Conservation (phyloP, 1,139 yeast species). For the Blastobotrys elegans region DNA sequence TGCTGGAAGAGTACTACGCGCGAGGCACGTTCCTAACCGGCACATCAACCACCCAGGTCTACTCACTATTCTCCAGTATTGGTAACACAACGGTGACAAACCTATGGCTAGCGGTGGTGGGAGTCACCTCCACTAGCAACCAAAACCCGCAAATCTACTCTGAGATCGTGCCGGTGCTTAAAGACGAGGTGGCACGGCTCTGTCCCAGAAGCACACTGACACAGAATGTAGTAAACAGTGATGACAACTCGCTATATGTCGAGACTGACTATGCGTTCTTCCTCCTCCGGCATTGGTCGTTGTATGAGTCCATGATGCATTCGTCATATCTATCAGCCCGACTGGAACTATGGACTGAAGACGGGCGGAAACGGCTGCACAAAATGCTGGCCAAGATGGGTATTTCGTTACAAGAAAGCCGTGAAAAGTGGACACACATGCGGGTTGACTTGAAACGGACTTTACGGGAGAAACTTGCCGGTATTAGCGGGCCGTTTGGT, state of each 20-base stretch:
- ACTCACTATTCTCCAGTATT: slow-evolving; percentile 70
- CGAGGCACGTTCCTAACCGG: slow-evolving; percentile 78
- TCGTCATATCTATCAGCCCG: slow-evolving; percentile 88
- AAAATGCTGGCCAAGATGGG: slow-evolving; percentile 97
- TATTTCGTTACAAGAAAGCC: slow-evolving; percentile 78
- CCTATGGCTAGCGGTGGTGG: slow-evolving; percentile 86
- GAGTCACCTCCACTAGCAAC: slow-evolving; percentile 76
- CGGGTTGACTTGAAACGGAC: slow-evolving; percentile 73
- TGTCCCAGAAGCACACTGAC: slow-evolving; percentile 33
- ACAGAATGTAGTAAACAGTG: slow-evolving; percentile 24
- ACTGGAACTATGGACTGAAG: slow-evolving; percentile 84
- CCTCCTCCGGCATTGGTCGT: slow-evolving; percentile 85
- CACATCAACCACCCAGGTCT: slow-evolving; percentile 73
- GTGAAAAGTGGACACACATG: slow-evolving; percentile 90
- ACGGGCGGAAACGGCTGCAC: slow-evolving; percentile 80
- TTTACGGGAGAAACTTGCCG: slow-evolving; percentile 61
- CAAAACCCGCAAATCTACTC: slow-evolving; percentile 75
- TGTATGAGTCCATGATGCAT: slow-evolving; percentile 85
- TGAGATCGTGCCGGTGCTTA: slow-evolving; percentile 63
- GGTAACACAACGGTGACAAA: slow-evolving; percentile 69
- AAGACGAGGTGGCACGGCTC: slow-evolving; percentile 79
- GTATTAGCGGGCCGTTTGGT: slow-evolving; percentile 71
- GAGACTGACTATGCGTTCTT: slow-evolving; percentile 86
- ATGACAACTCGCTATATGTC: slow-evolving; percentile 56
- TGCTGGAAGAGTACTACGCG: slow-evolving; percentile 25